A percentile compares a stretch with the other conserved stretches of the same genome.
Evolutionary conservation across 306 rosid genomes (phyloP).

Genomic region (Vigna unguiculata): DNA sequence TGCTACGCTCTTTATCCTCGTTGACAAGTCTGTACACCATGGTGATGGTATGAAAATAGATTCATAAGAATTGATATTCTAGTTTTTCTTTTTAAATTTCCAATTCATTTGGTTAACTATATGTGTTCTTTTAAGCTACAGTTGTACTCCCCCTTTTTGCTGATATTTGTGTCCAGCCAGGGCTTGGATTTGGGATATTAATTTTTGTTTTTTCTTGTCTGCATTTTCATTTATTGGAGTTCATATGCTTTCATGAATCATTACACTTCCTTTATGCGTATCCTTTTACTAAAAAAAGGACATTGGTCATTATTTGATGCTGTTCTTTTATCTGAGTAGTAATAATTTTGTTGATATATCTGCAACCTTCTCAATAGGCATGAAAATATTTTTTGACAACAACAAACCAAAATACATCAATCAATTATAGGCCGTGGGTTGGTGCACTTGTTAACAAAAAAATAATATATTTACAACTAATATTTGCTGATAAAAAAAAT

Average conservation of each 20-base stretch:
- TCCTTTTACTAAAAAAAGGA: background rate
- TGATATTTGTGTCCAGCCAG: background rate
- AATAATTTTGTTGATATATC: background rate
- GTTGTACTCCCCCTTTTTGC: background rate
- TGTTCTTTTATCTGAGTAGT: background rate
- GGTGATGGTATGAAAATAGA: conserved; percentile 81
- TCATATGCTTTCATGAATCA: background rate
- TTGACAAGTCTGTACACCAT: conserved; percentile 92
- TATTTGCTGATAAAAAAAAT: background rate
- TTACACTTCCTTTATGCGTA: background rate
- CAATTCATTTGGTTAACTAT: background rate
- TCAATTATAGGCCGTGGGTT: too few species aligned
- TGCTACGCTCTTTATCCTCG: conserved; percentile 80
- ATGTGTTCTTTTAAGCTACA: conserved; percentile 13
- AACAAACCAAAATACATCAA: background rate
- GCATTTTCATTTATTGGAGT: conserved; percentile 2
- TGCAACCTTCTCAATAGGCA: background rate
- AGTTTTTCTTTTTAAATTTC: background rate
- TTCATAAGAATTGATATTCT: conserved; percentile 31
- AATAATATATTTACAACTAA: too few species aligned
- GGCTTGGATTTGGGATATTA: background rate
- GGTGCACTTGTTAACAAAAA: too few species aligned
- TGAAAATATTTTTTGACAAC: background rate
- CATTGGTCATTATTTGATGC: background rate
- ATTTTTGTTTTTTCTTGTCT: background rate